Conservation (phyloP, 2,329 filamentous ascomycete genomes). For the Xylariaceae sp. region DNA sequence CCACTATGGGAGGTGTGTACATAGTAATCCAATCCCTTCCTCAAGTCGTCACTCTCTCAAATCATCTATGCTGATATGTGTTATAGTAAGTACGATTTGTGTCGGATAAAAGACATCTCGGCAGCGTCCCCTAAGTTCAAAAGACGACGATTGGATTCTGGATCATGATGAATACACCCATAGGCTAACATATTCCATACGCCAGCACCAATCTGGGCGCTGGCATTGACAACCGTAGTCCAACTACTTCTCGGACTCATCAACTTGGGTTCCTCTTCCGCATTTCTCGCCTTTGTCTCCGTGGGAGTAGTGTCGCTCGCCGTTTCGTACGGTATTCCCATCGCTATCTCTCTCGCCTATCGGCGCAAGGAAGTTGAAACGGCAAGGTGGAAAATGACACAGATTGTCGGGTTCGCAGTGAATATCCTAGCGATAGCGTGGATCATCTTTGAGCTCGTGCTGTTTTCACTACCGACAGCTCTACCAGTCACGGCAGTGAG, state of each 20-base stretch:
- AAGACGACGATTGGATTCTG: too few relatives aligned
- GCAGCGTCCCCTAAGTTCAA: too few relatives aligned
- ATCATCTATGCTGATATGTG: too few relatives aligned
- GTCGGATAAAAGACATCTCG: too few relatives aligned
- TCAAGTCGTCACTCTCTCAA: too few relatives aligned
- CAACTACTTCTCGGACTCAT: conserved; percentile 53
- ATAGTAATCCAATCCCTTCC: too few relatives aligned
- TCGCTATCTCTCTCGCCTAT: conserved; percentile 46
- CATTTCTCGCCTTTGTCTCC: conserved; percentile 52
- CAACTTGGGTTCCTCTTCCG: conserved; percentile 54
- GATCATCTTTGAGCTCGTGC: conserved; percentile 49
- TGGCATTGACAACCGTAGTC: conserved; percentile 51
- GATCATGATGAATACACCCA: too few relatives aligned
- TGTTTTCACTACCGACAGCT: conserved; percentile 43
- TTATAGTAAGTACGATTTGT: too few relatives aligned
- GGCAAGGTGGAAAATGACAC: conserved; percentile 46
- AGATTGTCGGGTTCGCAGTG: conserved; percentile 37
- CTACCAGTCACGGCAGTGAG: conserved; percentile 27
- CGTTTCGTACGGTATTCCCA: conserved; percentile 53
- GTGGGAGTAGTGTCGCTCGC: conserved; percentile 56
- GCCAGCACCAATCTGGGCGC: conserved; percentile 48
- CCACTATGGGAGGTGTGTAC: conserved; percentile 37
- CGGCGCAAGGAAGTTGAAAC: conserved; percentile 42
- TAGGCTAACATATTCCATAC: too few relatives aligned
- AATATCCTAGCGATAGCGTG: conserved; percentile 46